Evolutionary conservation across 2,329 filamentous ascomycete genomes (phyloP), one percentile per base, ranked within the genome.

Genomic region (Fusarium bactridioides): DNA sequence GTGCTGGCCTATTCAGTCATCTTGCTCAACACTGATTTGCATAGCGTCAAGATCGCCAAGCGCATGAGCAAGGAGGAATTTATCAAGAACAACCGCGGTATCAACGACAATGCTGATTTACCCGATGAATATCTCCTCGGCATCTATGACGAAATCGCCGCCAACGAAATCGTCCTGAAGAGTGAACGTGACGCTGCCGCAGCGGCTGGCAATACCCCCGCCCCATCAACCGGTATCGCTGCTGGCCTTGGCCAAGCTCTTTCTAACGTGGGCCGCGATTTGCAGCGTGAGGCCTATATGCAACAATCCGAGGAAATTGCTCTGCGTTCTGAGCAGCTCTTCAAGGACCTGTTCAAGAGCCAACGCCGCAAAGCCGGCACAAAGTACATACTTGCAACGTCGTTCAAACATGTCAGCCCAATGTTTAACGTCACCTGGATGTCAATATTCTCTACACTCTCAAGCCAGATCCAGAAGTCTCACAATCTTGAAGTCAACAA

Each of bases 381-480:
- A 86, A 83, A 91, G 85, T 99, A 96, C 81, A 97, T 99, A 61
- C 93, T 94, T 3, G 96, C 96, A 7, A 96, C 94, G 4, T 98
- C 95, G 0, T 95, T 94, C 80, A 95, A 94, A 76, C 96, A 99
- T 80, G 93, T 98, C 55, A 96, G 96, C 0, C 94, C 96, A 2
- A 99, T 99, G 96, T 98, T 99, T 79, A 95, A 97, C 77, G 94
- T 97, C 29, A 97, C 94, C 0, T 99, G 96, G 96, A 99, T 98
- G 95, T 97, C 95, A 15, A 97, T 98, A 81, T 92, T 99, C 78
- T 98, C 95, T 10, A 95, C 95, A 0, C 87, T 99, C 31, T 98
- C 95, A 3, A 95, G 93, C 56, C 93, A 97, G 75, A 95, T 96
- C 80, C 96, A 98, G 76, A 95, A 97, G 79, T 93, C 94, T 0